Conservation (phyloP, 441 rosid species). For the Flueggea neowawraea region DNA sequence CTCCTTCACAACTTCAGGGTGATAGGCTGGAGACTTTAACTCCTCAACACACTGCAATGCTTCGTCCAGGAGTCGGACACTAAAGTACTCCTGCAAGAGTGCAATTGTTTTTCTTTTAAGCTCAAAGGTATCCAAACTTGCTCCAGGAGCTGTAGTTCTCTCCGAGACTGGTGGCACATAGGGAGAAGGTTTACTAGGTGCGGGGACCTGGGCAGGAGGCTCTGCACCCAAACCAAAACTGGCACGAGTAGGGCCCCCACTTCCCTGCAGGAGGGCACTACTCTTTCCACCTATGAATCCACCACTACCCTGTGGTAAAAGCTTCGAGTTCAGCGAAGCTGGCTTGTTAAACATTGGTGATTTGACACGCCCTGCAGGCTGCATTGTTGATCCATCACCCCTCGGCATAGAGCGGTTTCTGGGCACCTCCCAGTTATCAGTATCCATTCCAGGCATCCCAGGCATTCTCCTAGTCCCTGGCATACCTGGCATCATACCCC, state of each 20-base stretch:
- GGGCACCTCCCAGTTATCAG: constrained; percentile 80
- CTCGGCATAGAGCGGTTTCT: constrained; percentile 70
- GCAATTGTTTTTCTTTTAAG: constrained; percentile 58
- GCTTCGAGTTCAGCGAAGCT: constrained; percentile 48
- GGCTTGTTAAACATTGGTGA: constrained; percentile 42
- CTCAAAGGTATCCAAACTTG: constrained; percentile 37
- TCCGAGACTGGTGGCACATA: constrained; percentile 28
- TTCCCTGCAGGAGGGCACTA: constrained; percentile 74
- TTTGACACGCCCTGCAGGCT: constrained; percentile 37
- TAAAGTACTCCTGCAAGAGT: constrained; percentile 74
- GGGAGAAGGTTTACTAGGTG: constrained; percentile 22
- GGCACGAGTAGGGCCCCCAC: constrained; percentile 28
- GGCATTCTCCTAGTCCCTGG: constrained; percentile 94
- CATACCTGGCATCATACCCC: constrained; percentile 86
- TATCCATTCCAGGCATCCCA: constrained; percentile 80
- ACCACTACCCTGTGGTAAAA: constrained; percentile 76
- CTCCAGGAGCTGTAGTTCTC: constrained; percentile 40
- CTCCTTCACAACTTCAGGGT: constrained; percentile 81
- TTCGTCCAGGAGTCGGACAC: constrained; percentile 54
- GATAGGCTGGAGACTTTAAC: constrained; percentile 57
- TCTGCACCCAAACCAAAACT: constrained; percentile 22
- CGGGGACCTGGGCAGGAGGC: constrained; percentile 21
- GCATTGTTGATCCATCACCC: constrained; percentile 55
- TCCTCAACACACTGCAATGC: constrained; percentile 77
- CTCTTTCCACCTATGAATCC: constrained; percentile 57